These are phyloP conservation scores for Ceratobasidium sp. DNA, from an alignment of 1,284 basidiomycete species.

Conservation along the genomic window DNA sequence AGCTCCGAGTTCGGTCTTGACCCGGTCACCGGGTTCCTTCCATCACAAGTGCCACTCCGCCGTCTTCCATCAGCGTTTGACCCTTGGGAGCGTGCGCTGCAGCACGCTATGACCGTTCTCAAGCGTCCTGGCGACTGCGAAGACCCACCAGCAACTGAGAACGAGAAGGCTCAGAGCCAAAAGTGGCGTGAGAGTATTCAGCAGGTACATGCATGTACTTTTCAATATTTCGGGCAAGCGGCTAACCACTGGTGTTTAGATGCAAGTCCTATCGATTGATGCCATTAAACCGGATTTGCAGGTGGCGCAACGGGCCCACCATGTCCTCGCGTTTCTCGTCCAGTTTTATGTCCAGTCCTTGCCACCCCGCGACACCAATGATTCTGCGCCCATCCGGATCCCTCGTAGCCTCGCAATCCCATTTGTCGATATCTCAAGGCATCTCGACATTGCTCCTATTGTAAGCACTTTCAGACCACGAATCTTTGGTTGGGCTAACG, in stretches of 20 bases:
- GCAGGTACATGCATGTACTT: conserved; percentile 52
- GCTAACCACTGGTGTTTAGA: conserved; percentile 49
- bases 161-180: conserved; percentile 52
- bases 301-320: conserved; percentile 61
- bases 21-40: conserved; percentile 64
- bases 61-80: conserved; percentile 55
- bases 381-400: conserved; percentile 51
- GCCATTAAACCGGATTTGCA: conserved; percentile 53
- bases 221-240: not conserved
- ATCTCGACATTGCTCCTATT: conserved; percentile 65
- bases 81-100: conserved; percentile 58
- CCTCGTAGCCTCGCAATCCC: conserved; percentile 62
- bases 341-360: conserved; percentile 66
- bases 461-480: conserved; percentile 1
- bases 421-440: conserved; percentile 58
- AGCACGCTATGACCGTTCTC: conserved; percentile 52
- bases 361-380: conserved; percentile 49
- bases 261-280: conserved; percentile 54
- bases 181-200: conserved; percentile 19
- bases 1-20: conserved; percentile 67
- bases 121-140: conserved; percentile 53
- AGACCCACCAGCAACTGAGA: conserved; percentile 50
- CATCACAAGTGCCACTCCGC: conserved; percentile 59
- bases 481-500: not conserved
- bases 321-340: conserved; percentile 64